Evolutionary conservation across 352 stramenopile species (phyloP).

Genomic region (Globisporangium echinulatum): DNA sequence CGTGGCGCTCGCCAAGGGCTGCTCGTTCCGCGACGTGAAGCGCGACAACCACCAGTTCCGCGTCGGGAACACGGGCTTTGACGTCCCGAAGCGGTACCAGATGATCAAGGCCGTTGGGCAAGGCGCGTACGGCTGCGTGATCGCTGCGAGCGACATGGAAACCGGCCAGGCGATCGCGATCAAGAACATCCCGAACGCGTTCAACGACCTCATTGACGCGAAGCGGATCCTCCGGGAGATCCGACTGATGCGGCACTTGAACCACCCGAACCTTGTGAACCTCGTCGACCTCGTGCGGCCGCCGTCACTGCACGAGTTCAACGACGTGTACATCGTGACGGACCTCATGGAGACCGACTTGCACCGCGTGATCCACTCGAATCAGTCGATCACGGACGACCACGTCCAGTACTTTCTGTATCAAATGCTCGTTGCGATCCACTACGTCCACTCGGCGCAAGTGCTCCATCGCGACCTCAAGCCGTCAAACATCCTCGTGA

Average conservation of each 20-base stretch:
- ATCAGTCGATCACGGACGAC: constrained; percentile 75
- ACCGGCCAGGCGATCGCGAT: constrained; percentile 90
- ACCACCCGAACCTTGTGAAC: constrained; percentile 80
- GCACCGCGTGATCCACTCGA: constrained; percentile 76
- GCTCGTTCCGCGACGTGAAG: constrained; percentile 77
- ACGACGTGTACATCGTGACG: constrained; percentile 84
- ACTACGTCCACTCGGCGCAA: constrained; percentile 76
- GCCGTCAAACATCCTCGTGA: constrained; percentile 75
- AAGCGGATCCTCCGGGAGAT: constrained; percentile 87
- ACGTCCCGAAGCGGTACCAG: constrained; percentile 80
- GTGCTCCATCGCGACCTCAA: constrained; percentile 77
- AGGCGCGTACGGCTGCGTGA: constrained; percentile 90
- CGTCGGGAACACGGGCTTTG: constrained; percentile 83
- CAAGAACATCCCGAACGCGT: constrained; percentile 95
- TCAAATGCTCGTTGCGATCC: constrained; percentile 71
- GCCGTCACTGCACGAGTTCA: constrained; percentile 81
- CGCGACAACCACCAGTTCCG: constrained; percentile 85
- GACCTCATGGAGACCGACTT: constrained; percentile 78
- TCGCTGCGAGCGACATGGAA: constrained; percentile 82
- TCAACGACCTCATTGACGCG: constrained; percentile 84
- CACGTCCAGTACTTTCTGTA: constrained; percentile 79
- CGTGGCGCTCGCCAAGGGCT: constrained; percentile 53
- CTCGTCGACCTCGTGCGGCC: constrained; percentile 73
- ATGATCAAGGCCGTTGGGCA: constrained; percentile 89
- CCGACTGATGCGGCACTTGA: constrained; percentile 83